Conservation (phyloP, 2,329 filamentous ascomycete species). For the Periconia sp. region DNA sequence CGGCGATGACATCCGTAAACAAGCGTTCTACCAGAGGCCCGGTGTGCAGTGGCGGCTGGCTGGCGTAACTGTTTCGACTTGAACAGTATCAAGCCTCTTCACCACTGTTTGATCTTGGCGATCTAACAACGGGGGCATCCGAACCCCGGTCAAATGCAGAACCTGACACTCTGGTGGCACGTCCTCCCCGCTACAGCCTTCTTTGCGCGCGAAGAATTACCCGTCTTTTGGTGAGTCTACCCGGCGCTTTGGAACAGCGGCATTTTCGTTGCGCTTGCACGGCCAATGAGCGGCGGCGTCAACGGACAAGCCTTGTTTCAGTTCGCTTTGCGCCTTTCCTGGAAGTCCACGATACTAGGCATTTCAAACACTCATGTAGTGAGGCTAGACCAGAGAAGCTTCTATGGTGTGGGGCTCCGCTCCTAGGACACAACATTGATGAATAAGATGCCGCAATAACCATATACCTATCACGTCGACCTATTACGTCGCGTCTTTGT, state of each 20-base stretch:
- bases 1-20: conserved; percentile 22
- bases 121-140: conserved; percentile 26
- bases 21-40: no score
- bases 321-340: background rate
- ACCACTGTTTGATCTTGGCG: conserved; percentile 46
- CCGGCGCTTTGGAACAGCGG: conserved; percentile 13
- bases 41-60: no score
- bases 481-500: background rate
- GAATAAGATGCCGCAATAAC: background rate
- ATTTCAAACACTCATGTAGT: background rate
- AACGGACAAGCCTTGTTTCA: conserved; percentile 20
- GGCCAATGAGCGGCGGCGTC: conserved; percentile 13
- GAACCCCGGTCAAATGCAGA: conserved; percentile 10
- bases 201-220: conserved; percentile 12
- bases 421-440: no score
- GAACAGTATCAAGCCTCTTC: no score
- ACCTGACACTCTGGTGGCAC: conserved; percentile 37
- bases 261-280: conserved; percentile 11
- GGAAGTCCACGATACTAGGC: background rate
- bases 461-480: background rate
- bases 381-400: background rate
- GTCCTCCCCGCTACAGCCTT: conserved; percentile 10
- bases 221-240: background rate
- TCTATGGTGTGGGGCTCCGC: background rate
- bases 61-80: no score